Conservation (phyloP, 2,329 filamentous ascomycete genomes). For the Chalaropsis ovoidea region DNA sequence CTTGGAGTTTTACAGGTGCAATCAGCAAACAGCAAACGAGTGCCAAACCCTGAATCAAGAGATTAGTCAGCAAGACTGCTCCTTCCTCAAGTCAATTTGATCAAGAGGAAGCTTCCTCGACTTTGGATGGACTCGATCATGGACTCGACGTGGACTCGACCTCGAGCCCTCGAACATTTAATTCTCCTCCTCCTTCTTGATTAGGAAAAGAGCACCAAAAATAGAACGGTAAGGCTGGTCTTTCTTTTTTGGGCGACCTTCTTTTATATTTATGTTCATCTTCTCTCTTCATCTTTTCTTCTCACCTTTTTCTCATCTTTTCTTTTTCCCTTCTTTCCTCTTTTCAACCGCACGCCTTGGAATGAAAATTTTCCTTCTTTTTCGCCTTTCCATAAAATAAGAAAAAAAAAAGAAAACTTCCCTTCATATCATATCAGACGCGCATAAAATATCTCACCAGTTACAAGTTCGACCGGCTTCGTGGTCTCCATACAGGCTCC, state of each 20-base stretch:
- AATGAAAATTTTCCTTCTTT: not conserved
- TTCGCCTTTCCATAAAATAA: too few species aligned
- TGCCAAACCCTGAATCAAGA: not conserved
- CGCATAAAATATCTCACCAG: constrained; percentile 15
- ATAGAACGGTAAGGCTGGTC: not conserved
- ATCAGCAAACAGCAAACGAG: not conserved
- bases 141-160: not conserved
- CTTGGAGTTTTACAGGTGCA: not conserved
- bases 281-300: not conserved
- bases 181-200: not conserved
- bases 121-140: not conserved
- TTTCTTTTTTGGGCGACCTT: not conserved
- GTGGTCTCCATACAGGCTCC: not conserved
- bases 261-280: not conserved
- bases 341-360: not conserved
- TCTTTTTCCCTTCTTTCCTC: not conserved
- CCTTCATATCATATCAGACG: not conserved
- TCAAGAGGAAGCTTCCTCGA: not conserved
- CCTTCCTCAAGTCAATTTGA: not conserved
- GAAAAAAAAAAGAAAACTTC: not conserved
- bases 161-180: constrained; percentile 4
- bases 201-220: not conserved
- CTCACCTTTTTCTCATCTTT: not conserved
- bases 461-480: not conserved
- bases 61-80: not conserved